Evolutionary conservation across 169 alveolate species (phyloP).

Genomic region (Cyclospora cayetanensis): DNA sequence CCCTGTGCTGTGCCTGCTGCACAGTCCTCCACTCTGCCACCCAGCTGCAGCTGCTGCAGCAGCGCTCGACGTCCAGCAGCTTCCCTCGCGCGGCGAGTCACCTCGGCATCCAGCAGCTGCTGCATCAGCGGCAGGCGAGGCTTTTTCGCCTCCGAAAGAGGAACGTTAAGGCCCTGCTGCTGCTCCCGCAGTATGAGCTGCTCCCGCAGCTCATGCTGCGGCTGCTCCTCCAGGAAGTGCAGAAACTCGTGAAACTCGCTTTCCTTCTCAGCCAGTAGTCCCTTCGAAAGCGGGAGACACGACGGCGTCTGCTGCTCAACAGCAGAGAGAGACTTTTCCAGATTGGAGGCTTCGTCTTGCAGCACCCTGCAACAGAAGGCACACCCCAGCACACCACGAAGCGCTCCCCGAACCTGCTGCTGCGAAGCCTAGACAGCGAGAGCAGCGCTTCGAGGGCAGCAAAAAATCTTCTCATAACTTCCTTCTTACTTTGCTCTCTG

Average conservation of each 20-base stretch:
- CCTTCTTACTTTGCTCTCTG: background rate
- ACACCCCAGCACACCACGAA: background rate
- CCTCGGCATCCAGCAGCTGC: slow-evolving; percentile 23
- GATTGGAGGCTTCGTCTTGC: background rate
- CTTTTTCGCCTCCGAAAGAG: background rate
- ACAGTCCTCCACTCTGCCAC: too few species aligned
- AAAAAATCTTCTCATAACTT: background rate
- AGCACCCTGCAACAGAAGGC: slow-evolving; percentile 29
- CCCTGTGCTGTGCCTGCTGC: slow-evolving; percentile 31
- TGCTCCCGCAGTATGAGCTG: slow-evolving; percentile 5
- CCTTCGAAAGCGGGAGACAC: background rate
- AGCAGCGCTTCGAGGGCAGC: slow-evolving; percentile 38
- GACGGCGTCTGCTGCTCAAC: slow-evolving; percentile 17
- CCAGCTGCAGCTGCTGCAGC: slow-evolving; percentile 63
- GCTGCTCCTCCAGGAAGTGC: background rate
- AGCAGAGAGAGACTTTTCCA: background rate
- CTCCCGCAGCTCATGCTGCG: background rate
- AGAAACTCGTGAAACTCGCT: too few species aligned
- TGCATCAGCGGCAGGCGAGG: slow-evolving; percentile 22
- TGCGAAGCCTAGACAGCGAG: background rate
- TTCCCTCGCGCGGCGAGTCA: background rate
- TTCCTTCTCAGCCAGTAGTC: background rate
- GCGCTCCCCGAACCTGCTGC: background rate
- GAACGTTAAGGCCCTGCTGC: background rate
- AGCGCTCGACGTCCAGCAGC: slow-evolving; percentile 56